These are phyloP conservation scores for Vanrija sp. DNA, from an alignment of 1,284 basidiomycete genomes.

Conservation along the genomic window DNA sequence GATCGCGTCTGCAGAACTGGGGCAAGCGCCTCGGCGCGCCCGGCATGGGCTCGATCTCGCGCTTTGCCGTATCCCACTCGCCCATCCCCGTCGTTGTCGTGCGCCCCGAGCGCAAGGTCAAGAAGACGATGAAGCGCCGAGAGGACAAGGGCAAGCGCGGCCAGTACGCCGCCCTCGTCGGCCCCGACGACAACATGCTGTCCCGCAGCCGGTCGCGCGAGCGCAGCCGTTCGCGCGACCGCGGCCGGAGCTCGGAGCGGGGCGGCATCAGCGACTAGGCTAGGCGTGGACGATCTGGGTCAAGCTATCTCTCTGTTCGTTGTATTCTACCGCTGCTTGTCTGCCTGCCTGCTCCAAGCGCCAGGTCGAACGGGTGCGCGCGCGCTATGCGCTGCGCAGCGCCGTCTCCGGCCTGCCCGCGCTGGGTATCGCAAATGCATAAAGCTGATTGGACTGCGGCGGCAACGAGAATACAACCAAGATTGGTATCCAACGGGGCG, in stretches of 20 bases:
- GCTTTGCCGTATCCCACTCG: slow-evolving; percentile 79
- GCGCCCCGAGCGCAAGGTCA: slow-evolving; percentile 76
- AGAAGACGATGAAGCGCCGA: slow-evolving; percentile 74
- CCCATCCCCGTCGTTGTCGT: slow-evolving; percentile 91
- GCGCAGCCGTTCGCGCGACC: slow-evolving; percentile 12
- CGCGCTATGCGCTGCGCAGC: no score
- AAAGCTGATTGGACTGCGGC: no score
- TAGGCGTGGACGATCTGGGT: no score
- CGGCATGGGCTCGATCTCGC: slow-evolving; percentile 52
- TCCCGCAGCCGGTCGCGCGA: slow-evolving; percentile 38
- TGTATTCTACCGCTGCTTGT: no score
- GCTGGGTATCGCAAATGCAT: no score
- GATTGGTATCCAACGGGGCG: no score
- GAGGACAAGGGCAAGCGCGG: slow-evolving; percentile 78
- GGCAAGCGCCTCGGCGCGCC: slow-evolving; percentile 58
- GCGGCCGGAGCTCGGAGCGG: background rate
- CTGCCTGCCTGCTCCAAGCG: no score
- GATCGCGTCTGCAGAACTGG: slow-evolving; percentile 58
- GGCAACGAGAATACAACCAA: no score
- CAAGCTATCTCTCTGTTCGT: no score
- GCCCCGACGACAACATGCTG: slow-evolving; percentile 35
- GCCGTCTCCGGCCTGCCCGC: no score
- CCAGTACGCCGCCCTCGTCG: slow-evolving; percentile 55
- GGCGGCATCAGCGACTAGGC: background rate
- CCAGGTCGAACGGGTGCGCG: no score